phyloP scores from a whole-genome alignment of 2,329 filamentous ascomycete species.

The Fusarium dimerum region DNA sequence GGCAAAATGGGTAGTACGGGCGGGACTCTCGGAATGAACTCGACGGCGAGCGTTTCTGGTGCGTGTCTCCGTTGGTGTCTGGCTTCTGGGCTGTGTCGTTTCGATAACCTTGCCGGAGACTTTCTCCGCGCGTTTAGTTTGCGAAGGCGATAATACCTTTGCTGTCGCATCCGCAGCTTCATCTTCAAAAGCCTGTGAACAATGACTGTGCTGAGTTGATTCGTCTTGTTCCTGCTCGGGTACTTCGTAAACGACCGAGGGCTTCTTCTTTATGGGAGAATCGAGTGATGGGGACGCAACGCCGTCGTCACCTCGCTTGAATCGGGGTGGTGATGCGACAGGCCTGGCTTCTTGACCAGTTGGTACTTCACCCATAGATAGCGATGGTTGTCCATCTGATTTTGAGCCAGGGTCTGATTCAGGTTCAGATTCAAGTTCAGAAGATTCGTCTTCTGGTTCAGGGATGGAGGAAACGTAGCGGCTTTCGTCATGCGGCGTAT shows the following conservation, averaged over 20 bases:
- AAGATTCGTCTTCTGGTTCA: constrained; percentile 1
- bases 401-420: constrained; percentile 9
- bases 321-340: background rate
- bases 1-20: constrained; percentile 68
- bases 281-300: background rate
- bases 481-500: background rate
- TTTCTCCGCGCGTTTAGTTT: constrained; percentile 3
- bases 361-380: background rate
- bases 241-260: constrained; percentile 49
- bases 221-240: constrained; percentile 40
- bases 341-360: background rate
- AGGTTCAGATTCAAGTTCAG: constrained; percentile 13
- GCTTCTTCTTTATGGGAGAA: constrained; percentile 35
- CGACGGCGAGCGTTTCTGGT: constrained; percentile 30
- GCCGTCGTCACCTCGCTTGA: background rate
- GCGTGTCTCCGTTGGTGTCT: constrained; percentile 14
- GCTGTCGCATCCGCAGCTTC: constrained; percentile 38
- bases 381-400: constrained; percentile 5
- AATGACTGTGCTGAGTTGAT: constrained; percentile 10
- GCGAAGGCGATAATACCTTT: constrained; percentile 24
- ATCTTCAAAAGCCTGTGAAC: constrained; percentile 1
- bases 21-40: constrained; percentile 61
- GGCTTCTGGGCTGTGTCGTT: background rate
- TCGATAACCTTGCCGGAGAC: constrained; percentile 1
- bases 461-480: background rate